phyloP scores from a whole-genome alignment of 2,329 filamentous ascomycete genomes.

The Graphilbum fragrans region DNA sequence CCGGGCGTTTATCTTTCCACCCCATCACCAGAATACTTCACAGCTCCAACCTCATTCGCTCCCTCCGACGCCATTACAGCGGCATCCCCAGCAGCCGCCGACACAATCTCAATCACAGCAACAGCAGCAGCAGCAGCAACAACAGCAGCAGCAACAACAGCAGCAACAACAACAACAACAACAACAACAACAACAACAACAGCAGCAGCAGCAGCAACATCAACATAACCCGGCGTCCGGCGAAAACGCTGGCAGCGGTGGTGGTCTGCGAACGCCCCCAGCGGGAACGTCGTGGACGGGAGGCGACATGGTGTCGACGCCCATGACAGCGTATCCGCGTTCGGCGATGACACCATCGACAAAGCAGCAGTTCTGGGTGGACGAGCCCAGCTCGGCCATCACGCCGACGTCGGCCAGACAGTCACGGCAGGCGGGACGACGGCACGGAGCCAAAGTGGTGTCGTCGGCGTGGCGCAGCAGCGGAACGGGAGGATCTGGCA shows the following conservation, averaged over 20 bases:
- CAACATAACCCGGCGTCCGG: slow-evolving; percentile 7
- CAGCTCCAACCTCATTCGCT: too few species aligned
- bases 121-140: background rate
- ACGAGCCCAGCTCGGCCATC: slow-evolving; percentile 65
- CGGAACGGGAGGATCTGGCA: slow-evolving; percentile 49
- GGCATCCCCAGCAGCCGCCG: background rate
- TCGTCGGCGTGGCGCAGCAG: slow-evolving; percentile 80
- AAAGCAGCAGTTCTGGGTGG: slow-evolving; percentile 40
- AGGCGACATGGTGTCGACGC: slow-evolving; percentile 44
- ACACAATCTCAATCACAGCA: too few species aligned
- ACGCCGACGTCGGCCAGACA: slow-evolving; percentile 41
- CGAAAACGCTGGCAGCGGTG: too few species aligned
- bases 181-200: background rate
- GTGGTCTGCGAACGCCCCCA: slow-evolving; percentile 16
- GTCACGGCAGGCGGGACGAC: slow-evolving; percentile 36
- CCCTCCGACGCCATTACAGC: too few species aligned
- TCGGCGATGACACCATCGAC: slow-evolving; percentile 63
- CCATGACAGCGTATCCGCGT: slow-evolving; percentile 59
- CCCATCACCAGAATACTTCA: slow-evolving; percentile 2
- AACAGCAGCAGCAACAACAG: background rate
- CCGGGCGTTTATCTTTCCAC: slow-evolving; percentile 19
- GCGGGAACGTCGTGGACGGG: slow-evolving; percentile 28
- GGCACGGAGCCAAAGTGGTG: slow-evolving; percentile 72
- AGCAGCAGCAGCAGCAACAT: background rate
- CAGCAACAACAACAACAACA: background rate